These are phyloP conservation scores for Aureoboletus auriporus DNA, from an alignment of 768 basidiomycete species.

Conservation along the genomic window DNA sequence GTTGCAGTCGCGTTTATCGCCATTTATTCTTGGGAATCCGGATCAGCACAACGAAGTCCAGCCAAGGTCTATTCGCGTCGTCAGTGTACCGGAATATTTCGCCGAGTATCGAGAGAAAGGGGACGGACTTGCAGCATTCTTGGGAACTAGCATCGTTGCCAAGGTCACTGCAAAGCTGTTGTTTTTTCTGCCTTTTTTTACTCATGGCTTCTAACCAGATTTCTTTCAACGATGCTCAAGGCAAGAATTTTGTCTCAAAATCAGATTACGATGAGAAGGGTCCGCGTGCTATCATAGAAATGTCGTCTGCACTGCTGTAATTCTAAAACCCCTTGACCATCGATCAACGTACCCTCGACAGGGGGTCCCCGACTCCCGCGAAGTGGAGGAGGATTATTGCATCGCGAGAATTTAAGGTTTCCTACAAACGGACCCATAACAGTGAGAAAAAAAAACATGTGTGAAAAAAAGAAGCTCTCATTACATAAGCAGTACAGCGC, in stretches of 20 bases:
- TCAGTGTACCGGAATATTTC: conserved; percentile 84
- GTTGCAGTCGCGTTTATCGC: conserved; percentile 64
- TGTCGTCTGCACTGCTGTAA: conserved; percentile 70
- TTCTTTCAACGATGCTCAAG: conserved; percentile 64
- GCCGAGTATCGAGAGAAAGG: conserved; percentile 86
- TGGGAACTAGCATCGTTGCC: conserved; percentile 80
- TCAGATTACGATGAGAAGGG: conserved; percentile 71
- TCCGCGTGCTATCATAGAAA: conserved; percentile 71
- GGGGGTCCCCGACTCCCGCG: too few relatives aligned
- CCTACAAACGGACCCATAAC: too few relatives aligned
- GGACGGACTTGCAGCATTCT: conserved; percentile 74
- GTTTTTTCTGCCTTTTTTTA: neutral
- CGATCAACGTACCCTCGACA: too few relatives aligned
- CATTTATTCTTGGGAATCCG: conserved; percentile 55
- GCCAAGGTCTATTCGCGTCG: conserved; percentile 55
- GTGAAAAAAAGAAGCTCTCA: too few relatives aligned
- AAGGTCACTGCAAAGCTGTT: conserved; percentile 47
- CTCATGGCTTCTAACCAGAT: conserved; percentile 41
- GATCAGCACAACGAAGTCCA: conserved; percentile 72
- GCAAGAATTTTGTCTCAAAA: conserved; percentile 75
- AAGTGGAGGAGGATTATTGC: too few relatives aligned
- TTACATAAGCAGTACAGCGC: too few relatives aligned
- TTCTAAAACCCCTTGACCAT: neutral
- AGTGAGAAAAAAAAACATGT: too few relatives aligned
- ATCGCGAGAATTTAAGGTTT: too few relatives aligned